Conservation (phyloP, 805 yeast species). For the Hanseniaspora pseudoguilliermondii region DNA sequence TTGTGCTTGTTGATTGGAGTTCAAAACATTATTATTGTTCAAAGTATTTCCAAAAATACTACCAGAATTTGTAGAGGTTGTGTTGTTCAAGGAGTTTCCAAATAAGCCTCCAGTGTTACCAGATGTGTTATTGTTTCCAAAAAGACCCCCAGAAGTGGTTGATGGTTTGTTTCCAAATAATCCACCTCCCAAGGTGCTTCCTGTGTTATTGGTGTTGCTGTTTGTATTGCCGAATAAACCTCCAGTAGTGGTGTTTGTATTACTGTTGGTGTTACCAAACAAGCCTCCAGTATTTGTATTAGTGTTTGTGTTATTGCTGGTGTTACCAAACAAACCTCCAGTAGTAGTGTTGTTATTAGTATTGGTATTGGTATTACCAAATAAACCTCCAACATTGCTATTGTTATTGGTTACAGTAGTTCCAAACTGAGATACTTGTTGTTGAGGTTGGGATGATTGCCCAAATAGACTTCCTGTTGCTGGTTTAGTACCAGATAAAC, state of each 20-base stretch:
- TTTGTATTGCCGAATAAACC: not conserved
- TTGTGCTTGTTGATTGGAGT: not conserved
- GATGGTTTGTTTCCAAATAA: not conserved
- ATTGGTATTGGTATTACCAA: not conserved
- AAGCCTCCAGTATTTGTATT: conserved; percentile 6
- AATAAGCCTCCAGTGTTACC: not conserved
- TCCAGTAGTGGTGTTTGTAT: not conserved
- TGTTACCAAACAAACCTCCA: conserved; percentile 8
- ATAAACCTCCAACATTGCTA: not conserved
- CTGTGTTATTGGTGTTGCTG: not conserved
- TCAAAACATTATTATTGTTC: too few relatives aligned
- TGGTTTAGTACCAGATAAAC: not conserved
- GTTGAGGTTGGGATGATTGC: not conserved
- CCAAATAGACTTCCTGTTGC: conserved; percentile 11
- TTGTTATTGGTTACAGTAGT: conserved; percentile 8
- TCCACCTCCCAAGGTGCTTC: not conserved
- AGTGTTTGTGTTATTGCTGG: not conserved
- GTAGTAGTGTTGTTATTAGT: not conserved
- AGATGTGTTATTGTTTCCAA: conserved; percentile 7
- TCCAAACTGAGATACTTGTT: conserved; percentile 10
- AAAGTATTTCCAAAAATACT: not conserved
- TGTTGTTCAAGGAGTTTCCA: conserved; percentile 14
- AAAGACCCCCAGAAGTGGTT: not conserved
- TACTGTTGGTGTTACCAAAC: conserved; percentile 3
- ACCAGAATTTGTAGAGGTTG: conserved; percentile 13